Evolutionary conservation across 2,329 filamentous ascomycete genomes (phyloP), one percentile per base, ranked within the genome.

Genomic region (Penicillium hesseltinei): DNA sequence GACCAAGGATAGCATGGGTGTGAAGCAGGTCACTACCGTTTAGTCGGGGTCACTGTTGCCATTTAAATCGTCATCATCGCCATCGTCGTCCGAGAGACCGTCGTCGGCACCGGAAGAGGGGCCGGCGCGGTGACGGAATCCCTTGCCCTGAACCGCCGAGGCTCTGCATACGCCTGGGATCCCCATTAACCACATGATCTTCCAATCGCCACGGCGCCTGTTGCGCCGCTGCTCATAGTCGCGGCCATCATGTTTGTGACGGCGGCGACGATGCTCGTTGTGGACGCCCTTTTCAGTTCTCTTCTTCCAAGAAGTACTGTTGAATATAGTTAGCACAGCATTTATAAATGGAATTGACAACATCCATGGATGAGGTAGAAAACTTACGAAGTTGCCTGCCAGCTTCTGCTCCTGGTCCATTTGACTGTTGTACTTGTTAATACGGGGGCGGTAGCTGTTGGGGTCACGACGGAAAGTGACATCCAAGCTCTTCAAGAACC

Each of bases 391-490:
- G 80, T 97, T 97, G 69, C 95, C 95, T 64, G 78, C 80, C 70
- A 92, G 69, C 84, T 99, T 99, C 84, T 99, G 94, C 75, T 97
- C 94, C 76, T 97, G 92, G 77, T 99, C 94, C 67, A 97, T 85
- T 81, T 99, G 94, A 73, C 90, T 94, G 77, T 92, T 88, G 72
- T 86, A 81, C 85, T 99, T 99, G 86, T 99, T 99, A 83, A 99
- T 99, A 79, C 95, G 91, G 62, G 95, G 94, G 61, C 94, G 88
- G 84, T 86, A 99, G 71, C 94, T 96, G 79, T 88, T 92, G 62
- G 95, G 94, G 73, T 99, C 94, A 75, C 95, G 92, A 71, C 94
- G 91, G 89, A 99, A 99, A 49, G 94, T 97, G 69, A 99, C 94
- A 69, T 99, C 91, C 62, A 99, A 82, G 78, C 92, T 97, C 85